Evolutionary conservation across 2,329 filamentous ascomycete genomes (phyloP), one percentile per base, ranked within the genome.

Genomic region (Epichloe baconii): DNA sequence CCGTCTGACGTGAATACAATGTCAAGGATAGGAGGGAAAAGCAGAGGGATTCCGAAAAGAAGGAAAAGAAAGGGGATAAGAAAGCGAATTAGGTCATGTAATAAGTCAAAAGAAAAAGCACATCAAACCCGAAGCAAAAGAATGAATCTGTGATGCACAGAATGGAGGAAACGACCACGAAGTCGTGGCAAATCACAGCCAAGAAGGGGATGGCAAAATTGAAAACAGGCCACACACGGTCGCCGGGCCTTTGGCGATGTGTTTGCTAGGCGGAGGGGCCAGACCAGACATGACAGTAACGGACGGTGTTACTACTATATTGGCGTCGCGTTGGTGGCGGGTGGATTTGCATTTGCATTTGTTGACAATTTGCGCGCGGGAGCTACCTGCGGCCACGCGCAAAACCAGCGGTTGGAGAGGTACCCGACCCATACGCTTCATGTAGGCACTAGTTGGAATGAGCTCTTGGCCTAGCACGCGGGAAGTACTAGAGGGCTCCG

Each of bases 51-150:
- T 44, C 21, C 19, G 8, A 19, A 15, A 40, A 44, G 8, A 44
- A 31, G 8, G 6, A 31, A 7, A 31, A 31, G 1, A 31, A 31
- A 31, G 40, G 26, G 37, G 36, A 42, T 21, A 21, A 44, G 41
- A 17, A 23, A 36, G 44, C 26, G 42, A 46, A 42, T 46, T 36
- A 52, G 23, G 11, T 42, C 47, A 49, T 52, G 35, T 19, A 46
- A 26, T 23, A n/a, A 26, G 12, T 14, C 4, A 17, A 17, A 19
- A 45, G 26, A 8, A 21, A 17, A 19, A 45, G 26, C 14, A n/a
- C 15, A 17, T 23, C 10, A 31, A 50, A 17, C 14, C 42, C 35
- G 10, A 31, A 44, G 7, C 43, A 26, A 46, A 19, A 36, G 7
- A 45, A 35, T 35, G 17, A 6, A 26, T 31, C 10, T 31, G 10